These are phyloP conservation scores for Penicillium tannophilum DNA, from an alignment of 495 filamentous ascomycete species.

Conservation along the genomic window DNA sequence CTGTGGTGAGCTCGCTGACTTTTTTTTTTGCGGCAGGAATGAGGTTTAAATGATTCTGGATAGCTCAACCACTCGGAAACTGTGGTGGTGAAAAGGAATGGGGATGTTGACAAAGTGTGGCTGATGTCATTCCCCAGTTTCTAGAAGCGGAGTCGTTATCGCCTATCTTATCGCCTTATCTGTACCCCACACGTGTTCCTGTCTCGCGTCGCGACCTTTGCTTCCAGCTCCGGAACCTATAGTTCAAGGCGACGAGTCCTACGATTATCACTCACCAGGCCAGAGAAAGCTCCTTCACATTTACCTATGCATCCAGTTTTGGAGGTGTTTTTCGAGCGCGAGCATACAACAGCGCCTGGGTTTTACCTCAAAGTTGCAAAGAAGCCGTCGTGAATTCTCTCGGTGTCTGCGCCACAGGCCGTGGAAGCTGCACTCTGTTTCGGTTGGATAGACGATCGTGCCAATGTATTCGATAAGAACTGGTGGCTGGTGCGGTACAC, in stretches of 20 bases:
- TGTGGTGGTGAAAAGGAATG: background rate
- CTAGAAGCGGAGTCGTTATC: slow-evolving; percentile 6
- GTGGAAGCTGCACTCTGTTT: slow-evolving; percentile 58
- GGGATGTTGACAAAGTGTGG: background rate
- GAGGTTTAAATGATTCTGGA: background rate
- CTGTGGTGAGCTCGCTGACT: background rate
- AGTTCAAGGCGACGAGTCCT: too few relatives aligned
- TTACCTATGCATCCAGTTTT: too few relatives aligned
- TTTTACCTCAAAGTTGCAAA: slow-evolving; percentile 59
- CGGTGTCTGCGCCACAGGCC: slow-evolving; percentile 54
- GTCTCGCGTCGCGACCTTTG: background rate
- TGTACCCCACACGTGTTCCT: background rate
- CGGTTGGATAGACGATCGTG: slow-evolving; percentile 63
- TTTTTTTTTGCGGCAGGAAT: background rate
- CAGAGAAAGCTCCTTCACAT: slow-evolving; percentile 28
- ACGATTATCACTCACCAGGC: background rate
- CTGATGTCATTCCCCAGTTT: slow-evolving; percentile 6
- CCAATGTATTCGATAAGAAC: slow-evolving; percentile 38
- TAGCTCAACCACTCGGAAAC: background rate
- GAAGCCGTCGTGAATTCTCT: slow-evolving; percentile 44
- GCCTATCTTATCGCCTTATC: slow-evolving; percentile 1
- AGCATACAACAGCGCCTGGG: slow-evolving; percentile 36
- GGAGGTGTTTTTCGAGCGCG: slow-evolving; percentile 48
- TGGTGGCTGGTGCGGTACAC: slow-evolving; percentile 56
- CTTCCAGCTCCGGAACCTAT: slow-evolving; percentile 4